A percentile compares a stretch with the other conserved stretches of the same genome.
phyloP scores from a whole-genome alignment of 805 yeast species.

The Ascoidea rubescens region DNA sequence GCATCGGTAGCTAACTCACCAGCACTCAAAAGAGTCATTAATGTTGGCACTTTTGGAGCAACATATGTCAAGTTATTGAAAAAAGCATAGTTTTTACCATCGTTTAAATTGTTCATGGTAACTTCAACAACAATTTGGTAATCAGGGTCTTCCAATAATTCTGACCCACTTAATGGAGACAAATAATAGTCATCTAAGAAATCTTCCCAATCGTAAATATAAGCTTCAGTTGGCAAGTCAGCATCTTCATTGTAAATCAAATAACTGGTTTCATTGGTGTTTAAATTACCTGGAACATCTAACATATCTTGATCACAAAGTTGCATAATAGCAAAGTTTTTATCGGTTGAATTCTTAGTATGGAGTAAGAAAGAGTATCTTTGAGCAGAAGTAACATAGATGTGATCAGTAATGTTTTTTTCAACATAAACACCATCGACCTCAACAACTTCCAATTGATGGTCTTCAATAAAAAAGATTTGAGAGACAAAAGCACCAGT shows the following conservation, averaged over 20 bases:
- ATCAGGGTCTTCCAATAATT: slow-evolving; percentile 49
- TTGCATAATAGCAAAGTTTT: slow-evolving; percentile 35
- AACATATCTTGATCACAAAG: slow-evolving; percentile 36
- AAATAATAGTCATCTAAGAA: slow-evolving; percentile 18
- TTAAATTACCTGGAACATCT: slow-evolving; percentile 33
- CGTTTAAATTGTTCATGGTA: slow-evolving; percentile 64
- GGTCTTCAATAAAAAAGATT: slow-evolving; percentile 37
- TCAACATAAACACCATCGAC: slow-evolving; percentile 44
- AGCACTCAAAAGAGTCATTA: slow-evolving; percentile 42
- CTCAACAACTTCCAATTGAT: slow-evolving; percentile 39
- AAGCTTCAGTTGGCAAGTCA: slow-evolving; percentile 16
- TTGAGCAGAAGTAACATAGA: slow-evolving; percentile 63
- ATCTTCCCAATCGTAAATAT: slow-evolving; percentile 2
- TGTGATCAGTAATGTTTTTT: slow-evolving; percentile 30
- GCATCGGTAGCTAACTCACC: slow-evolving; percentile 34
- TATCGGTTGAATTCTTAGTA: slow-evolving; percentile 29
- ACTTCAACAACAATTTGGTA: slow-evolving; percentile 52
- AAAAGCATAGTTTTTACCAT: slow-evolving; percentile 33
- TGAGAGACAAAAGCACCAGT: slow-evolving; percentile 47
- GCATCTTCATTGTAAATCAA: slow-evolving; percentile 24
- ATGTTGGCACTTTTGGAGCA: slow-evolving; percentile 33
- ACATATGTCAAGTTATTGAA: slow-evolving; percentile 41
- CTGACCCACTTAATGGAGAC: slow-evolving; percentile 17
- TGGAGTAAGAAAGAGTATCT: slow-evolving; percentile 51
- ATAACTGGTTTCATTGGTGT: slow-evolving; percentile 31